Conservation (phyloP, 2,329 filamentous ascomycete species). For the Dactylellina parvicollis region DNA sequence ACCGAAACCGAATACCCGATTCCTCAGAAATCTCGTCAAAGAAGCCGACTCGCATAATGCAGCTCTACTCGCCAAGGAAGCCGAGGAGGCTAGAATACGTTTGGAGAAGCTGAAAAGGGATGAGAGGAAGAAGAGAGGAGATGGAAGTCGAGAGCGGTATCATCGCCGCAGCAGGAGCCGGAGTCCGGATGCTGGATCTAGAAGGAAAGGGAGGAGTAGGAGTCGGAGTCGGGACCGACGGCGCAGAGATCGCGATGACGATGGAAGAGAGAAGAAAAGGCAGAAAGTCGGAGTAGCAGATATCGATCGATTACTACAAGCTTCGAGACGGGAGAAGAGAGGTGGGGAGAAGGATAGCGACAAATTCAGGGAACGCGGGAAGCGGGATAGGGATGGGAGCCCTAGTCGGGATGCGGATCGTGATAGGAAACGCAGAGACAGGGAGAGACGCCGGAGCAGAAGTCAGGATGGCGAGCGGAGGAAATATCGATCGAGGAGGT, state of each 20-base stretch:
- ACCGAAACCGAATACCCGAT: conserved; percentile 90
- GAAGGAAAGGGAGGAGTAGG: conserved; percentile 35
- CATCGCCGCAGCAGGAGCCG: conserved; percentile 25
- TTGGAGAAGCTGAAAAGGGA: conserved; percentile 70
- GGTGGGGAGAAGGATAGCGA: conserved; percentile 27
- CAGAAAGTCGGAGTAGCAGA: conserved; percentile 42
- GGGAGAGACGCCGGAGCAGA: conserved; percentile 39
- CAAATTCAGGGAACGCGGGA: conserved; percentile 3
- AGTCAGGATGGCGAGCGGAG: conserved; percentile 25
- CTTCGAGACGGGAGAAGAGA: conserved; percentile 39
- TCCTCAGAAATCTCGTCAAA: conserved; percentile 85
- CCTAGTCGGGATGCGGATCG: conserved; percentile 15
- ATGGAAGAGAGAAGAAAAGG: conserved; percentile 29
- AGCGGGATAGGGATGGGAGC: conserved; percentile 14
- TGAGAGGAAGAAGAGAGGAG: conserved; percentile 61
- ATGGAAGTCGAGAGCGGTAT: conserved; percentile 60
- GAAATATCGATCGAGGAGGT: conserved; percentile 50
- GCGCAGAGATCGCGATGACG: conserved; percentile 18
- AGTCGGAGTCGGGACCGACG: conserved; percentile 28
- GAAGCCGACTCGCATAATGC: conserved; percentile 91
- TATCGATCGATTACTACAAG: conserved; percentile 45
- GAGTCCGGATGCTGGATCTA: conserved; percentile 29
- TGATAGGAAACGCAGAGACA: conserved; percentile 24
- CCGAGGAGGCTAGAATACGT: conserved; percentile 77
- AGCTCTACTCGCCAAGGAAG: conserved; percentile 83